Evolutionary conservation across 305 asterid genomes (phyloP).

Genomic region (Andrographis paniculata): DNA sequence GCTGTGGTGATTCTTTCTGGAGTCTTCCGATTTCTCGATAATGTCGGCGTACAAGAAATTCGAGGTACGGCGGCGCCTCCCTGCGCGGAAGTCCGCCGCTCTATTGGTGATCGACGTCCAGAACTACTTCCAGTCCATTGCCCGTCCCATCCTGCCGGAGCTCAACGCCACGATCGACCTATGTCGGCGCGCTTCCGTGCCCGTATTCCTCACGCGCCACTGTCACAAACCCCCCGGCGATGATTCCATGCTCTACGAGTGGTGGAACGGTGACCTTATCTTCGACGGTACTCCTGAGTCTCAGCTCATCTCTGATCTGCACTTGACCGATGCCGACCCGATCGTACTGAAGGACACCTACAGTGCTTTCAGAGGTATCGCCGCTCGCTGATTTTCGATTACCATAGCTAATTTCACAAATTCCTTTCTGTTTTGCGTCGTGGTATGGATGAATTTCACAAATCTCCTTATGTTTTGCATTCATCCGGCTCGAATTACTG

Average conservation of each 20-base stretch:
- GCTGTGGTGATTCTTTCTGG: neutral
- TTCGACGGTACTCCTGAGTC: constrained; percentile 54
- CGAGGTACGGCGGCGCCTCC: constrained; percentile 41
- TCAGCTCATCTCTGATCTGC: constrained; percentile 39
- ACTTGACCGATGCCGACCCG: constrained; percentile 29
- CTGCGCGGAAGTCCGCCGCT: constrained; percentile 41
- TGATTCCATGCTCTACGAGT: constrained; percentile 48
- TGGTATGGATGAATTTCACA: too few species aligned
- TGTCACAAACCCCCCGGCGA: constrained; percentile 49
- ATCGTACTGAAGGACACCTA: constrained; percentile 58
- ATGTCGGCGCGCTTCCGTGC: constrained; percentile 50
- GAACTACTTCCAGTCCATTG: constrained; percentile 49
- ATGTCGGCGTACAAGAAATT: constrained; percentile 41
- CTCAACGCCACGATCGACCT: constrained; percentile 45
- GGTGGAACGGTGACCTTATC: constrained; percentile 67
- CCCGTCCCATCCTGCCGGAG: constrained; percentile 40
- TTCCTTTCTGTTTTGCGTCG: too few species aligned
- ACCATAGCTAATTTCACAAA: too few species aligned
- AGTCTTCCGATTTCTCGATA: neutral
- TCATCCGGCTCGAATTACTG: too few species aligned
- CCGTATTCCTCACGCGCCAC: constrained; percentile 72
- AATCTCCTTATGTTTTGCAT: too few species aligned
- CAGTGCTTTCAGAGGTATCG: constrained; percentile 51
- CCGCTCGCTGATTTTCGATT: neutral
- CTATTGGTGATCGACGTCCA: constrained; percentile 59